Evolutionary conservation across 345 rosid species (phyloP).

Genomic region (Gossypium mustelinum): DNA sequence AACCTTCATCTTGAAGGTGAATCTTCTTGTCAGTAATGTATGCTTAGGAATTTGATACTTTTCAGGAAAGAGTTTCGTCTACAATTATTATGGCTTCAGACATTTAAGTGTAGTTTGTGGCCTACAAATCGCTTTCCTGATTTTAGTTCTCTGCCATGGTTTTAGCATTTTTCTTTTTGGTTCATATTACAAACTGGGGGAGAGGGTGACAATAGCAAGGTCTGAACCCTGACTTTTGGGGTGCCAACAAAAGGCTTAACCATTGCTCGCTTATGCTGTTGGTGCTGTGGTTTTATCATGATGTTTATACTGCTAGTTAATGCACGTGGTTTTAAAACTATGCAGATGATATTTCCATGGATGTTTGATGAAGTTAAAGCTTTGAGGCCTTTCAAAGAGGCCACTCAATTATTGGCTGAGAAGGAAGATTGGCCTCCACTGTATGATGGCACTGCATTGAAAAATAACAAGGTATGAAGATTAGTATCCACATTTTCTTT

Average conservation of each 20-base stretch:
- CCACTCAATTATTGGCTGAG: constrained; percentile 63
- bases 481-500: background rate
- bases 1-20: background rate
- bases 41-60: background rate
- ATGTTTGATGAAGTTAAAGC: constrained; percentile 86
- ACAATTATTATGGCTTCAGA: background rate
- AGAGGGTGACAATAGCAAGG: too few species aligned
- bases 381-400: constrained; percentile 63
- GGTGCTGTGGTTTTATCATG: background rate
- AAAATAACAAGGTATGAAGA: constrained; percentile 54
- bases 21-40: background rate
- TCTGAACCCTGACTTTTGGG: too few species aligned
- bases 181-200: too few species aligned
- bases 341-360: constrained; percentile 80
- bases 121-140: background rate
- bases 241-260: too few species aligned
- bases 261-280: too few species aligned
- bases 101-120: background rate
- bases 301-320: constrained; percentile 5
- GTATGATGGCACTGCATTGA: constrained; percentile 44
- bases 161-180: too few species aligned
- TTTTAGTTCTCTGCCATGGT: background rate
- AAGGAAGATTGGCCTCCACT: constrained; percentile 81
- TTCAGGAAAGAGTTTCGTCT: background rate
- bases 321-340: background rate